A percentile compares a stretch with the other conserved stretches of the same genome.
These are phyloP conservation scores for Chloris gayana DNA, from an alignment of 176 grass and related monocot genomes.

Conservation along the genomic window DNA sequence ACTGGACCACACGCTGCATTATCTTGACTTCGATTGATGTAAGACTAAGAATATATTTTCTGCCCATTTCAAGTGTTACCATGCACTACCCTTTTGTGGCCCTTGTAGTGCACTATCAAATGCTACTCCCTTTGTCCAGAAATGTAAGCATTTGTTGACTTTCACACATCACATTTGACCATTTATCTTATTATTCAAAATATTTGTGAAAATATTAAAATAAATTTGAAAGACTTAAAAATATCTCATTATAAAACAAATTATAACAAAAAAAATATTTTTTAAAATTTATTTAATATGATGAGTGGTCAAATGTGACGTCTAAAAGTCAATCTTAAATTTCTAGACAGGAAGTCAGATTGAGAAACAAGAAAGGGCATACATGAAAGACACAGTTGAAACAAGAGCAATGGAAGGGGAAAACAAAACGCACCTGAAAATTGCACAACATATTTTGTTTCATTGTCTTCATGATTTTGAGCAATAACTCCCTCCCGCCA, in stretches of 20 bases:
- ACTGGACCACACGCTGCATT: neutral
- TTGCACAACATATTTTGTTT: slow-evolving; percentile 64
- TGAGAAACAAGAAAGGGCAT: neutral
- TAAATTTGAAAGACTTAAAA: no score
- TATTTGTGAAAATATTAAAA: no score
- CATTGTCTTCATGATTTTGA: slow-evolving; percentile 60
- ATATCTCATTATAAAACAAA: no score
- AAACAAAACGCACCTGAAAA: slow-evolving; percentile 61
- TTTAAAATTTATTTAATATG: no score
- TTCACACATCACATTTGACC: no score
- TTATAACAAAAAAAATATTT: no score
- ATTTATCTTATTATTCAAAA: no score
- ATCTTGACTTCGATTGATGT: neutral
- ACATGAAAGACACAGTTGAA: neutral
- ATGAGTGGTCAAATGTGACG: no score
- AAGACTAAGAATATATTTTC: neutral
- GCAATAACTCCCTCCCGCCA: slow-evolving; percentile 90
- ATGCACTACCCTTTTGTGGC: neutral
- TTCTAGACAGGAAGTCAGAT: no score
- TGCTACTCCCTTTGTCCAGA: no score
- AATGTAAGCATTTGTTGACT: no score
- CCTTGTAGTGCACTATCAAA: neutral
- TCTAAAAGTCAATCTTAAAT: no score
- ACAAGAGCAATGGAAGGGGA: neutral
- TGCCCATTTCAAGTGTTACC: neutral